A percentile compares a stretch with the other conserved stretches of the same genome.
phyloP scores from a whole-genome alignment of 169 alveolate genomes.

The Plasmodium gallinaceum region DNA sequence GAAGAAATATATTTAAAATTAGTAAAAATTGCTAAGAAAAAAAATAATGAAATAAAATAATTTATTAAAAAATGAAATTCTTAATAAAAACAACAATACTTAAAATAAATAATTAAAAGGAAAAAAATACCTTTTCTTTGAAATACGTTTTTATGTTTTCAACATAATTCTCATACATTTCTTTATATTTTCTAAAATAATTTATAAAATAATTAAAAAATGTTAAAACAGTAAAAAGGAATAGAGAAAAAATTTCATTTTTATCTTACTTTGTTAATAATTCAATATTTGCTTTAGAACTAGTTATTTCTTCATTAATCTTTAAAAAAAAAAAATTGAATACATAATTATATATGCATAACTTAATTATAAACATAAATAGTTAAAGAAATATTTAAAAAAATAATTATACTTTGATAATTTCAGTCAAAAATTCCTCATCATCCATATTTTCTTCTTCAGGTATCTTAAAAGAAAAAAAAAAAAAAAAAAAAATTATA shows the following conservation, averaged over 20 bases:
- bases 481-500: background rate
- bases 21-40: background rate
- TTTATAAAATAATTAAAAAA: background rate
- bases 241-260: background rate
- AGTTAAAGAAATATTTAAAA: background rate
- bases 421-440: conserved; percentile 49
- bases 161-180: conserved; percentile 41
- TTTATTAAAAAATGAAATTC: background rate
- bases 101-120: background rate
- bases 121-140: conserved; percentile 31
- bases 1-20: background rate
- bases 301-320: conserved; percentile 53
- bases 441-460: conserved; percentile 66
- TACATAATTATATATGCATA: background rate
- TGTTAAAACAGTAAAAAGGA: background rate
- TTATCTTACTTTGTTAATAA: conserved; percentile 31
- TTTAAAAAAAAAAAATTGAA: background rate
- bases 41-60: background rate
- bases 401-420: conserved; percentile 13
- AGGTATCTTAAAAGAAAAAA: conserved; percentile 34
- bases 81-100: background rate
- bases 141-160: conserved; percentile 39
- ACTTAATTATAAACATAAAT: background rate
- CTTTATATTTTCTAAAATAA: conserved; percentile 38
- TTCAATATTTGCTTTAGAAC: conserved; percentile 39